Evolutionary conservation across 768 basidiomycete species (phyloP).

Genomic region (Hortiboletus campestris): DNA sequence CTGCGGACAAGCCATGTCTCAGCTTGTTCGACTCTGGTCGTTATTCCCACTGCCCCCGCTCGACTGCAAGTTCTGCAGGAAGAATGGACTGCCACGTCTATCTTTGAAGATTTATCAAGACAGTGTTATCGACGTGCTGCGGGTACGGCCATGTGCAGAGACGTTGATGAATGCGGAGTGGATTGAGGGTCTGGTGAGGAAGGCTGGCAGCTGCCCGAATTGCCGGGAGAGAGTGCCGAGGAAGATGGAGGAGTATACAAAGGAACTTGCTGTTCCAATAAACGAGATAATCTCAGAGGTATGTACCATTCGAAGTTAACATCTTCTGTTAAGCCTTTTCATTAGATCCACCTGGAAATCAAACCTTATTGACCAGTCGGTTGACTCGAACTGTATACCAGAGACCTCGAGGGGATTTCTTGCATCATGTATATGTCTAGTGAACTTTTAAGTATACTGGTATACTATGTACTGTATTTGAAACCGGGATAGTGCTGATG

Average conservation of each 20-base stretch:
- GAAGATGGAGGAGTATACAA: constrained; percentile 30
- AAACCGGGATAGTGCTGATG: too few species aligned
- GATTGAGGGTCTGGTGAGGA: constrained; percentile 31
- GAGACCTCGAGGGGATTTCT: not conserved
- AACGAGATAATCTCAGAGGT: constrained; percentile 31
- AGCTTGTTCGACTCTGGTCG: constrained; percentile 32
- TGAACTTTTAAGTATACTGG: not conserved
- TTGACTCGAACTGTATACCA: constrained; percentile 12
- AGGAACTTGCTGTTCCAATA: constrained; percentile 27
- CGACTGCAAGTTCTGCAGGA: constrained; percentile 36
- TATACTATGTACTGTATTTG: too few species aligned
- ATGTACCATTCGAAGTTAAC: not conserved
- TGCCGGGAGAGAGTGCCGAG: constrained; percentile 32
- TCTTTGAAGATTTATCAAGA: constrained; percentile 33
- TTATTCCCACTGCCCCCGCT: constrained; percentile 30
- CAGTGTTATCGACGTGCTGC: constrained; percentile 32
- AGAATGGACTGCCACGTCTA: constrained; percentile 34
- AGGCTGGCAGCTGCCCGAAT: constrained; percentile 29
- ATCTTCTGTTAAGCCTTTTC: not conserved
- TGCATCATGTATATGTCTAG: constrained; percentile 1
- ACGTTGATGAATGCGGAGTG: constrained; percentile 30
- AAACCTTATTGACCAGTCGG: constrained; percentile 26
- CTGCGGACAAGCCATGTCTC: constrained; percentile 35
- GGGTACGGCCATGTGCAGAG: constrained; percentile 32
- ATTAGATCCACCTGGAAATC: constrained; percentile 27